A percentile compares a stretch with the other conserved stretches of the same genome.
phyloP scores from a whole-genome alignment of 2,329 filamentous ascomycete species.

The Pezicula carpinea region DNA sequence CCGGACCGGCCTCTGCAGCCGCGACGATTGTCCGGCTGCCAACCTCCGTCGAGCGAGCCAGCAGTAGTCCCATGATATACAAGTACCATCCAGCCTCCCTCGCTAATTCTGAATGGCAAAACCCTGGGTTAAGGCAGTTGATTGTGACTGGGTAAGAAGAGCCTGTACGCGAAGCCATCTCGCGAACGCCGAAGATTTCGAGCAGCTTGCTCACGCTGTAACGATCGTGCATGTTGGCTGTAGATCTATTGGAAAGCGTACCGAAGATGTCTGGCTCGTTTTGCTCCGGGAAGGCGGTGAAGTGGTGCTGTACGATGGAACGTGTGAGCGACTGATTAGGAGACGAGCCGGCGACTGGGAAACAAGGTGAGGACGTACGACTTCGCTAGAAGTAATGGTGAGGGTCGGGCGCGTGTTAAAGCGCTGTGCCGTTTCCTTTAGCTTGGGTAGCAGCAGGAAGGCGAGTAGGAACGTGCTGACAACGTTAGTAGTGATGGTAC shows the following conservation, averaged over 20 bases:
- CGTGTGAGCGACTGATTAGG: too few relatives aligned
- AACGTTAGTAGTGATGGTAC: conserved; percentile 8
- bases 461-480: conserved; percentile 5
- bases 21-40: conserved; percentile 37
- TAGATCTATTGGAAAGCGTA: conserved; percentile 6
- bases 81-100: too few relatives aligned
- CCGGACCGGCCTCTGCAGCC: conserved; percentile 35
- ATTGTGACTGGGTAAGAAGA: too few relatives aligned
- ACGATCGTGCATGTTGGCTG: conserved; percentile 3
- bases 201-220: conserved; percentile 11
- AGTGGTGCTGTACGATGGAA: too few relatives aligned
- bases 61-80: too few relatives aligned
- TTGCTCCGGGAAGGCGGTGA: conserved; percentile 9
- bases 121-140: too few relatives aligned
- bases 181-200: conserved; percentile 4
- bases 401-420: conserved; percentile 5
- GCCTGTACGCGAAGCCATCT: too few relatives aligned
- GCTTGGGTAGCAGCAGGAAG: conserved; percentile 6
- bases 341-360: too few relatives aligned
- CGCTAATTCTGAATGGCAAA: too few relatives aligned
- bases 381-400: conserved; percentile 7
- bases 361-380: too few relatives aligned
- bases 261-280: conserved; percentile 9
- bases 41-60: conserved; percentile 40
- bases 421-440: conserved; percentile 5